phyloP scores from a whole-genome alignment of 1,139 yeast genomes.

The Pichia kudriavzevii region DNA sequence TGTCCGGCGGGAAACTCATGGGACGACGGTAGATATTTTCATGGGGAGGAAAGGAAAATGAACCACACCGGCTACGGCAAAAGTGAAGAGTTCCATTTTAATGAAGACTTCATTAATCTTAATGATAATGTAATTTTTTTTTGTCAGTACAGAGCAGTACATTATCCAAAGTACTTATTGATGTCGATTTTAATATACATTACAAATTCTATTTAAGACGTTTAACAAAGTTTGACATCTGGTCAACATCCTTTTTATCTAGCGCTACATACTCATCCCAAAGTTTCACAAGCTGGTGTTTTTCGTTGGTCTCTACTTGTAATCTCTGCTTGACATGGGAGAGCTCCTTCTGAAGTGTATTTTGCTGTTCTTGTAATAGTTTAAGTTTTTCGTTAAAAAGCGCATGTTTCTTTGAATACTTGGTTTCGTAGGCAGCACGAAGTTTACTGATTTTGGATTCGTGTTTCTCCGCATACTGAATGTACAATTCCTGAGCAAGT shows the following conservation, averaged over 20 bases:
- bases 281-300: constrained; percentile 44
- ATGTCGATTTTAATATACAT: not conserved
- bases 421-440: constrained; percentile 45
- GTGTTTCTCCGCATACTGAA: constrained; percentile 64
- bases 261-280: constrained; percentile 37
- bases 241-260: constrained; percentile 12
- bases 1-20: no score
- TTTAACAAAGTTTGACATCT: constrained; percentile 11
- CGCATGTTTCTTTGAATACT: constrained; percentile 38
- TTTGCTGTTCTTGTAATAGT: constrained; percentile 35
- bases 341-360: constrained; percentile 32
- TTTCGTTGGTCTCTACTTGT: constrained; percentile 44
- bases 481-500: constrained; percentile 58
- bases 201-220: constrained; percentile 8
- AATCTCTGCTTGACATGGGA: constrained; percentile 39
- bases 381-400: constrained; percentile 25
- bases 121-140: no score
- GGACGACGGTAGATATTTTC: no score
- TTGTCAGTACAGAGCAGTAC: no score
- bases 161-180: not conserved
- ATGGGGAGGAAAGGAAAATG: no score
- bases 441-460: constrained; percentile 52
- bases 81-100: no score
- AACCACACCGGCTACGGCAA: no score
- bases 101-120: no score